phyloP scores from a whole-genome alignment of 2,329 filamentous ascomycete species.

The Trematosphaeria pertusa region DNA sequence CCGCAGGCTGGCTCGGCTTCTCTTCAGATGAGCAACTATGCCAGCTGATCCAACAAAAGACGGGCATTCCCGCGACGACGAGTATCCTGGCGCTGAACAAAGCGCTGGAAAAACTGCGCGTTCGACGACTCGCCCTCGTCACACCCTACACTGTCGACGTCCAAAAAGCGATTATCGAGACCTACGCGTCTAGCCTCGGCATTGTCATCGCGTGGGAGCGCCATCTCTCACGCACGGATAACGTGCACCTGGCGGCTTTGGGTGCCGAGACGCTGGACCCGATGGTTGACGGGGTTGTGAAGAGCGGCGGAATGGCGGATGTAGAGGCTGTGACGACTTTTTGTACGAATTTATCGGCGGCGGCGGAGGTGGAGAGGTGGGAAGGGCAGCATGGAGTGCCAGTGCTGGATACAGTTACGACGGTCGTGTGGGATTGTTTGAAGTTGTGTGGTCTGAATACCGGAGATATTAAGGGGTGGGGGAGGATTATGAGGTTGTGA shows the following conservation, averaged over 20 bases:
- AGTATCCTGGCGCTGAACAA: constrained; percentile 52
- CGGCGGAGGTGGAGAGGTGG: constrained; percentile 49
- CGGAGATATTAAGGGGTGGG: constrained; percentile 42
- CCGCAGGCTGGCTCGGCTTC: constrained; percentile 38
- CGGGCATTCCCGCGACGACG: constrained; percentile 50
- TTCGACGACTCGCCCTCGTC: constrained; percentile 46
- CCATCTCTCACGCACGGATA: constrained; percentile 47
- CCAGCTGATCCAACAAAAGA: constrained; percentile 44
- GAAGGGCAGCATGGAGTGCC: constrained; percentile 45
- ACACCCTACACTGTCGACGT: constrained; percentile 54
- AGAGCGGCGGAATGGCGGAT: too few species aligned
- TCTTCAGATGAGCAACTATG: constrained; percentile 49
- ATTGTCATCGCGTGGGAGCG: constrained; percentile 36
- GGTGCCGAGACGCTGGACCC: constrained; percentile 36
- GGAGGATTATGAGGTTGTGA: constrained; percentile 31
- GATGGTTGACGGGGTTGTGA: constrained; percentile 36
- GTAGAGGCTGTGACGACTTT: constrained; percentile 49
- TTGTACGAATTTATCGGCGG: constrained; percentile 54
- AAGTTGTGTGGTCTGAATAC: constrained; percentile 40
- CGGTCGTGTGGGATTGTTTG: constrained; percentile 53
- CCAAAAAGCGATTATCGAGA: constrained; percentile 46
- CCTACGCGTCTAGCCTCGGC: constrained; percentile 44
- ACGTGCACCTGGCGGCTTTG: constrained; percentile 48
- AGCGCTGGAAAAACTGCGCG: constrained; percentile 33
- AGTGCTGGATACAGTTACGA: constrained; percentile 53